Evolutionary conservation across 1,284 basidiomycete species (phyloP).

Genomic region (Phlebopus sp.): DNA sequence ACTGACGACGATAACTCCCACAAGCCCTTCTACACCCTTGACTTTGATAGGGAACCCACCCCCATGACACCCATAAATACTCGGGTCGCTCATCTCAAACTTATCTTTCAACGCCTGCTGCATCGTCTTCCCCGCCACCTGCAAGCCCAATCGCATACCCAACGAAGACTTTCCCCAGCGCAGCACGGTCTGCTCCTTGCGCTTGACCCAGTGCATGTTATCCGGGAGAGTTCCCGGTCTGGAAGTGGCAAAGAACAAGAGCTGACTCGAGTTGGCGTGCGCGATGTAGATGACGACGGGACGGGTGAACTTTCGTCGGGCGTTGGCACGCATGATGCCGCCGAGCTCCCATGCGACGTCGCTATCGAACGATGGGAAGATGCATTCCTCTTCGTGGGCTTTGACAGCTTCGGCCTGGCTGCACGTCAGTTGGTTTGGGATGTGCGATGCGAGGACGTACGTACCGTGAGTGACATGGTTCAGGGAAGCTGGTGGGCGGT

Average conservation of each 20-base stretch:
- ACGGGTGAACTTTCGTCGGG: slow-evolving; percentile 16
- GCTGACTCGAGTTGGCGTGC: slow-evolving; percentile 28
- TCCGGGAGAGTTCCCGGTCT: slow-evolving; percentile 32
- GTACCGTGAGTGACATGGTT: slow-evolving; percentile 12
- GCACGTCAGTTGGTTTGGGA: background rate
- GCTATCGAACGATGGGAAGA: slow-evolving; percentile 17
- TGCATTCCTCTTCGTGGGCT: slow-evolving; percentile 20
- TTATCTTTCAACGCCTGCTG: slow-evolving; percentile 3
- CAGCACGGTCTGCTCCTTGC: slow-evolving; percentile 35
- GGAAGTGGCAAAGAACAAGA: slow-evolving; percentile 31
- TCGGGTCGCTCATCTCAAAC: slow-evolving; percentile 19
- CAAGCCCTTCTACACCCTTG: slow-evolving; percentile 32
- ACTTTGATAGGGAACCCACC: slow-evolving; percentile 36
- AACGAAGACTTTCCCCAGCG: slow-evolving; percentile 32
- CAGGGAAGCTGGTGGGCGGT: background rate
- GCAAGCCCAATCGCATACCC: slow-evolving; percentile 17
- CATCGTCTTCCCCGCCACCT: background rate
- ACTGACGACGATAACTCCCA: slow-evolving; percentile 37
- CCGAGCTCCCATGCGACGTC: slow-evolving; percentile 34
- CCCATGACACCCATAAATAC: slow-evolving; percentile 32
- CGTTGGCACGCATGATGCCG: slow-evolving; percentile 24
- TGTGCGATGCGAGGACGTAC: slow-evolving; percentile 1
- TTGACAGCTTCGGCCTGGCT: slow-evolving; percentile 12
- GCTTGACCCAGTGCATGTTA: slow-evolving; percentile 36
- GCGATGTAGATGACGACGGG: slow-evolving; percentile 21